Evolutionary conservation across 2,329 filamentous ascomycete species (phyloP), one percentile per base, ranked within the genome.

Genomic region (Aspergillus sp.): DNA sequence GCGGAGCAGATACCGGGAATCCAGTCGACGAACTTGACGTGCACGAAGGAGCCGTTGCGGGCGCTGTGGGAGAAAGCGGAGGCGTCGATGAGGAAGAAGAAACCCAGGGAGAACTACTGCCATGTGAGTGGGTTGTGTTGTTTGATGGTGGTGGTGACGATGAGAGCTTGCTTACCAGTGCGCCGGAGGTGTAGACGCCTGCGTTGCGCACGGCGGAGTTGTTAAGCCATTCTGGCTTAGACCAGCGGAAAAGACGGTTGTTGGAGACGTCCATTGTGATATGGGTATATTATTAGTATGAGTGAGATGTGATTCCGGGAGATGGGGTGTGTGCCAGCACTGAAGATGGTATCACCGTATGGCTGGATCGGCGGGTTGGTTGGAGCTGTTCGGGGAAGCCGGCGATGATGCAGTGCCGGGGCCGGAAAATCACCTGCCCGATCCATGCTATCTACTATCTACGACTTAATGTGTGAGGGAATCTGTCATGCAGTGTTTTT

Each of bases 1-100:
- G 85, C 82, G 47, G 84, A 88, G 80, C 88, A 90, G 76, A 90
- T 90, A 62, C 84, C 83, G 3, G 87, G 88, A 66, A 90, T 87
- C 87, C 87, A 90, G 78, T 90, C 87, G 66, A 89, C 82, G 74
- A 90, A 89, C 73, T 84, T 88, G 71, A 90, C 82, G 75, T 89
- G 86, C 19, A 87, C 82, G 61, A 81, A 75, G 54, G 84, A 85
- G 63, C 83, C 84, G 73, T 89, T 89, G 70, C 81, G 81, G 57
- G 79, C 69, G 60, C 86, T 87, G 68, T 84, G 85, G 54, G 86
- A 88, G 77, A 82, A 89, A 60, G 85, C 81, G 17, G 86, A 83
- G 62, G 86, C 85, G 68, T 90, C 87, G 75, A 90, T 82, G 66
- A 90, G 83, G 75, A 87, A 84, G 82, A 88, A 90, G 78, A 90